These are phyloP conservation scores for Umbelopsis sp. DNA, from an alignment of 371 early-diverging fungal species.

Conservation along the genomic window DNA sequence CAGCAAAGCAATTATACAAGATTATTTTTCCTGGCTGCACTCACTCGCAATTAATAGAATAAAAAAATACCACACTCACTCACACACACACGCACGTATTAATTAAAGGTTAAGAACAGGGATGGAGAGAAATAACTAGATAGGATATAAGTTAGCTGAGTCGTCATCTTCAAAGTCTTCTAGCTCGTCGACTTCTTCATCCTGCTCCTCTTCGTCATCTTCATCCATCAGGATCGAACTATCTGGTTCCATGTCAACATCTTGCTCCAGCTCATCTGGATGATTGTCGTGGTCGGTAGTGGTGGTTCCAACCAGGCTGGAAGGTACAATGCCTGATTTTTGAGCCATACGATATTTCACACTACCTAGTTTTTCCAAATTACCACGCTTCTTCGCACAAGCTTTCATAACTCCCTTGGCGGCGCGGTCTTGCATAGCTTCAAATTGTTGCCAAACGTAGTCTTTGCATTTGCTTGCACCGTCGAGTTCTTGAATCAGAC, in stretches of 20 bases:
- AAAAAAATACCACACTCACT: background rate
- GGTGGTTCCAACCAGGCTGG: background rate
- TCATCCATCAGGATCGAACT: conserved; percentile 21
- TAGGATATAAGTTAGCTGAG: too few relatives aligned
- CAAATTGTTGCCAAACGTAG: conserved; percentile 74
- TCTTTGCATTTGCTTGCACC: conserved; percentile 69
- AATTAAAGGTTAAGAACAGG: conserved; percentile 8
- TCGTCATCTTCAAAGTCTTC: too few relatives aligned
- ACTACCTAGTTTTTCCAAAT: conserved; percentile 49
- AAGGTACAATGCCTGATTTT: conserved; percentile 2
- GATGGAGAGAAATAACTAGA: background rate
- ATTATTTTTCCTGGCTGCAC: conserved; percentile 9
- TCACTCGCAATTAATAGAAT: conserved; percentile 15
- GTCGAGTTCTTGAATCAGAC: conserved; percentile 88
- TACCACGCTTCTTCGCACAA: conserved; percentile 50
- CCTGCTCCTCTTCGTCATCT: conserved; percentile 30
- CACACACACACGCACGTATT: background rate
- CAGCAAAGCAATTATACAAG: conserved; percentile 1
- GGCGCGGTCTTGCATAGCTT: conserved; percentile 57
- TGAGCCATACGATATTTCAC: conserved; percentile 26
- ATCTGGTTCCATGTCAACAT: conserved; percentile 7
- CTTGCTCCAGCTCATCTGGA: conserved; percentile 18
- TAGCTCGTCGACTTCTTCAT: conserved; percentile 23
- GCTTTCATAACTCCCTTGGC: conserved; percentile 55
- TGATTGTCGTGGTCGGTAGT: background rate